Conservation (phyloP, 2,329 filamentous ascomycete species). For the Claviceps pazoutovae region DNA sequence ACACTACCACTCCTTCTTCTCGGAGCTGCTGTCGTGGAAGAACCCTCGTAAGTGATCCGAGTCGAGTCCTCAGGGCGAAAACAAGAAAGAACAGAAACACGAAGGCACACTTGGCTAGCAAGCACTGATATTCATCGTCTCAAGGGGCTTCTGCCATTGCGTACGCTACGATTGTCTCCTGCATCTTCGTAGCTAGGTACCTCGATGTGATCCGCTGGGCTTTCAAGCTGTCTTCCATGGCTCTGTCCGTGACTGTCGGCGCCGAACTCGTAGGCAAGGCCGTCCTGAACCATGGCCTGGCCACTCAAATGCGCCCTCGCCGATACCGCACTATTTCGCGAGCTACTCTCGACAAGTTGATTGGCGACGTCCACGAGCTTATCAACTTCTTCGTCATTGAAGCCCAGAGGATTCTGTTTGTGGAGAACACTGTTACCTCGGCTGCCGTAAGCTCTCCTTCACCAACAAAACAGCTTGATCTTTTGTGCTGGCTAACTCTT, state of each 20-base stretch:
- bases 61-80: neutral
- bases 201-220: slow-evolving; percentile 51
- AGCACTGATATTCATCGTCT: slow-evolving; percentile 1
- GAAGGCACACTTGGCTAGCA: slow-evolving; percentile 1
- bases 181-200: slow-evolving; percentile 52
- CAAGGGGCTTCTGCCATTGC: slow-evolving; percentile 51
- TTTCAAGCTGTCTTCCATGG: slow-evolving; percentile 52
- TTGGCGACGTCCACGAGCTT: slow-evolving; percentile 53
- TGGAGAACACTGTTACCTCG: slow-evolving; percentile 50
- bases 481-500: slow-evolving; percentile 1
- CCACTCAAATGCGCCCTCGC: slow-evolving; percentile 51
- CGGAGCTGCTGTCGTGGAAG: slow-evolving; percentile 54
- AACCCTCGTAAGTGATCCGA: slow-evolving; percentile 40
- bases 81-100: neutral
- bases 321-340: slow-evolving; percentile 54
- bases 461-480: slow-evolving; percentile 3
- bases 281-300: slow-evolving; percentile 45
- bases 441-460: slow-evolving; percentile 35
- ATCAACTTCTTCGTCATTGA: slow-evolving; percentile 62
- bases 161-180: slow-evolving; percentile 40
- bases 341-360: slow-evolving; percentile 44
- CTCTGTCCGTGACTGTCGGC: slow-evolving; percentile 43
- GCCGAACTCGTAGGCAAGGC: slow-evolving; percentile 49
- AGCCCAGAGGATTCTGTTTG: slow-evolving; percentile 52
- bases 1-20: slow-evolving; percentile 60